phyloP scores from a whole-genome alignment of 768 basidiomycete genomes.

The Boletus subcaerulescens region DNA sequence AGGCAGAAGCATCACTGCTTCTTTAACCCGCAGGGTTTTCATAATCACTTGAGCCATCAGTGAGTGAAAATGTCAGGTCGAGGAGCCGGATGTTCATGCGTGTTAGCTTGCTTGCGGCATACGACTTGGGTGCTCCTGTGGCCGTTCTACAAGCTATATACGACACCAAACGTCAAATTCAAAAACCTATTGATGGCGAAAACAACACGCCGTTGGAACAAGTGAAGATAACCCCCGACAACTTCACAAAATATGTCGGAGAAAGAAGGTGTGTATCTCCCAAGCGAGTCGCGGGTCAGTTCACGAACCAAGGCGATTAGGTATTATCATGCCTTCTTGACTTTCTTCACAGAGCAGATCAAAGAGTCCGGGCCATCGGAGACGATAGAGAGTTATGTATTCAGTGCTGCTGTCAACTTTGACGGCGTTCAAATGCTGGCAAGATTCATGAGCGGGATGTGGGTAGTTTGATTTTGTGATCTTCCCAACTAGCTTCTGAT shows the following conservation, averaged over 20 bases:
- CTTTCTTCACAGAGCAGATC: slow-evolving; percentile 42
- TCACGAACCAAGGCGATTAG: slow-evolving; percentile 24
- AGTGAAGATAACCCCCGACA: slow-evolving; percentile 37
- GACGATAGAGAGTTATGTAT: slow-evolving; percentile 49
- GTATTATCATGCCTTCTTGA: slow-evolving; percentile 36
- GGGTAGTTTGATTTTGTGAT: slow-evolving; percentile 13
- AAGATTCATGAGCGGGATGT: slow-evolving; percentile 37
- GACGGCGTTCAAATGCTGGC: slow-evolving; percentile 33
- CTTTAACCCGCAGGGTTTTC: slow-evolving; percentile 42
- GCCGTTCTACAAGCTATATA: slow-evolving; percentile 49
- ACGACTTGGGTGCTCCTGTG: slow-evolving; percentile 51
- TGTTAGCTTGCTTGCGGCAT: slow-evolving; percentile 51
- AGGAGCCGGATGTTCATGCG: neutral
- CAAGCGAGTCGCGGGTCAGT: slow-evolving; percentile 29
- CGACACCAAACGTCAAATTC: slow-evolving; percentile 36
- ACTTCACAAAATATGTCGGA: slow-evolving; percentile 50
- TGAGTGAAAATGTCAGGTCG: slow-evolving; percentile 24
- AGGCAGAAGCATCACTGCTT: slow-evolving; percentile 50
- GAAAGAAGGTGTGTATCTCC: slow-evolving; percentile 42
- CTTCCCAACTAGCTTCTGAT: neutral
- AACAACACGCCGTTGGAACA: slow-evolving; percentile 18
- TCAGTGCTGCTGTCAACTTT: slow-evolving; percentile 33
- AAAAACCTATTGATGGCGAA: slow-evolving; percentile 40
- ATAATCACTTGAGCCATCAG: slow-evolving; percentile 64
- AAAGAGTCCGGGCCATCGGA: slow-evolving; percentile 35